Base-by-base conservation (phyloP, 192 early-diverging fungal species). In the Backusella tarrabulga region DNA sequence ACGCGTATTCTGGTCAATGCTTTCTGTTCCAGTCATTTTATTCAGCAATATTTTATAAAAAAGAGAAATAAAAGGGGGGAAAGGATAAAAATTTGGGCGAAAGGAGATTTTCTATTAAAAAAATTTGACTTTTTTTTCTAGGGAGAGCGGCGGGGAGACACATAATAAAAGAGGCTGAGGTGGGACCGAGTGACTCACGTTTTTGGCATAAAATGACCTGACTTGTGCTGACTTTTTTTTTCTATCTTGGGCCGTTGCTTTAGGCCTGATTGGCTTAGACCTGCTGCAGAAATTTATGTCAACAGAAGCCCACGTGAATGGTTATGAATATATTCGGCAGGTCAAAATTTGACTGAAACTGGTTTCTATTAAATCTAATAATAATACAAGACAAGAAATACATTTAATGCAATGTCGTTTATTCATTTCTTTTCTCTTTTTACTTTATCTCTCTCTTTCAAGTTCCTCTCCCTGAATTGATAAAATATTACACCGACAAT, bases 281-380 rank as follows among this genome's bases (percentile, higher is more conserved):
- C 5, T 15, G 15, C 17, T 50, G 54, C 21, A 56, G 21, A 23
- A 2, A n/a, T 26, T 56, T 56, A 26, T 12, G 14, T 44, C 52
- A n/a, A 23, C 54, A 8, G 17, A 21, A n/a, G 19, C 19, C n/a
- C 54, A 56, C 54, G 54, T 56, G 54, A 23, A 56, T 56, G 6
- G 2, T 56, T 9, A 8, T 56, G 7, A 26, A 26, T 60, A 26
- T 2, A 26, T 26, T 60, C 56, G 56, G 56, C 23, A 7, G 21
- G 56, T 26, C 56, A 60, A 60, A 60, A 56, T 23, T 60, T 26
- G 23, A 60, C 56, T 60, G 56, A 60, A 60, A 60, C 56, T 60
- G 56, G 56, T 60, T 60, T 60, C 21, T 21, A 60, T 60, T 60
- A 26, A 26, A 60, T 60, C 15, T 50, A 60, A 60, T 11, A 60